Conservation (phyloP, 352 stramenopile genomes). For the Bremia lactucae region DNA sequence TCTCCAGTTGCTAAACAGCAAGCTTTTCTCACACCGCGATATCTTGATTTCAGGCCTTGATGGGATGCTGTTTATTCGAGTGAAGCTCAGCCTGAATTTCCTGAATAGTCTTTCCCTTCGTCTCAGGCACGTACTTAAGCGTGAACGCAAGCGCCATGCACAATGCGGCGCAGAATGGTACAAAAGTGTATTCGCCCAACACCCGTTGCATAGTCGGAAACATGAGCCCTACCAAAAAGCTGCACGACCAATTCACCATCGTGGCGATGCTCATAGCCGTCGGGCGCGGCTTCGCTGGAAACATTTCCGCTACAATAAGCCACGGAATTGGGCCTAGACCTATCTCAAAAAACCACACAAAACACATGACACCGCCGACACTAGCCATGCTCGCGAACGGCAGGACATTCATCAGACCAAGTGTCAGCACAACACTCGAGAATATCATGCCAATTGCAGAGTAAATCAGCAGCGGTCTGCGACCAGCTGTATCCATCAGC, state of each 20-base stretch:
- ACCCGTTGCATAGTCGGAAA: conserved; percentile 87
- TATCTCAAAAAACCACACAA: conserved; percentile 69
- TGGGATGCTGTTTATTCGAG: conserved; percentile 20
- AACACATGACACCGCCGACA: conserved; percentile 62
- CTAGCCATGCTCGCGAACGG: conserved; percentile 50
- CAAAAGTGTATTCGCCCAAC: conserved; percentile 84
- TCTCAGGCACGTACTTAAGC: conserved; percentile 84
- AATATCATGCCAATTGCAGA: conserved; percentile 60
- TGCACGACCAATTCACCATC: conserved; percentile 93
- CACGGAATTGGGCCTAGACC: conserved; percentile 88
- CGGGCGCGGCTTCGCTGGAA: conserved; percentile 88
- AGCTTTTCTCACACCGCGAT: too few relatives aligned
- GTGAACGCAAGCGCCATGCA: conserved; percentile 70
- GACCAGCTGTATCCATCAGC: conserved; percentile 65
- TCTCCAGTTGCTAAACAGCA: too few relatives aligned
- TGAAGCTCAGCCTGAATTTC: conserved; percentile 58
- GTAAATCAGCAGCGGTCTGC: conserved; percentile 59
- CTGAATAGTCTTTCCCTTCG: conserved; percentile 75
- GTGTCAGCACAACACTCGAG: conserved; percentile 49
- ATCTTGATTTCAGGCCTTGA: conserved; percentile 1
- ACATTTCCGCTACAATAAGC: conserved; percentile 96
- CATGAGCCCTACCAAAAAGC: conserved; percentile 89
- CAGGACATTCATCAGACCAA: conserved; percentile 52
- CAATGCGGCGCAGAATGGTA: conserved; percentile 82
- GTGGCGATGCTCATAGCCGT: conserved; percentile 85